Evolutionary conservation across 495 filamentous ascomycete genomes (phyloP).

Genomic region (Coniosporium apollinis): DNA sequence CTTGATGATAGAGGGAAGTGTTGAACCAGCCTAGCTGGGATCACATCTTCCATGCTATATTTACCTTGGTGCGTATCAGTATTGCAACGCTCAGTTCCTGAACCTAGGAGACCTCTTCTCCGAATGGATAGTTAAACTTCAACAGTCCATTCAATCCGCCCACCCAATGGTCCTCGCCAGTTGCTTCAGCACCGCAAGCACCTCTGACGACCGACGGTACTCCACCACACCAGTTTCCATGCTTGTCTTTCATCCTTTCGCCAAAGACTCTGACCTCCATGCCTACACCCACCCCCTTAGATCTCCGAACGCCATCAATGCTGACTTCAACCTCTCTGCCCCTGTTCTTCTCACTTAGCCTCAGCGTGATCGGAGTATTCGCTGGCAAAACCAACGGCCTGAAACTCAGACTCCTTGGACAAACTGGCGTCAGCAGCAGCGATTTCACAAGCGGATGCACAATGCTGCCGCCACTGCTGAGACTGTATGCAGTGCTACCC

Average conservation of each 20-base stretch:
- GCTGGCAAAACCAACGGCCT: slow-evolving; percentile 77
- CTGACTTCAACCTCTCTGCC: slow-evolving; percentile 74
- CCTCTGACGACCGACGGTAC: slow-evolving; percentile 53
- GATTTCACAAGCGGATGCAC: slow-evolving; percentile 82
- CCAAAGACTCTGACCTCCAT: slow-evolving; percentile 83
- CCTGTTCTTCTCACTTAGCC: slow-evolving; percentile 66
- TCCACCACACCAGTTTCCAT: slow-evolving; percentile 39
- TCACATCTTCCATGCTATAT: too few species aligned
- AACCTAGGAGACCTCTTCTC: too few species aligned
- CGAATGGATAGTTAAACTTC: slow-evolving; percentile 98
- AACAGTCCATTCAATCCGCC: slow-evolving; percentile 84
- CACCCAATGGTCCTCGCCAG: slow-evolving; percentile 77
- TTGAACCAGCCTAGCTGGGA: too few species aligned
- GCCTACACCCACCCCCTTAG: slow-evolving; percentile 50
- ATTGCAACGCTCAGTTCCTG: too few species aligned
- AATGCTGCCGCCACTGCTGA: slow-evolving; percentile 86
- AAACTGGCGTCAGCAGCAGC: slow-evolving; percentile 83
- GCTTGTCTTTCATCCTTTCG: slow-evolving; percentile 46
- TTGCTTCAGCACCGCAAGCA: slow-evolving; percentile 21
- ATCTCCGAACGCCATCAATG: slow-evolving; percentile 66
- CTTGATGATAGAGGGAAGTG: too few species aligned
- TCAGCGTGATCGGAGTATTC: slow-evolving; percentile 67
- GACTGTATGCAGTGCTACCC: slow-evolving; percentile 83
- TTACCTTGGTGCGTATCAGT: too few species aligned
- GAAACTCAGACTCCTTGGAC: slow-evolving; percentile 80